Base-by-base conservation (phyloP, 345 rosid species). In the Gossypioides kirkii region DNA sequence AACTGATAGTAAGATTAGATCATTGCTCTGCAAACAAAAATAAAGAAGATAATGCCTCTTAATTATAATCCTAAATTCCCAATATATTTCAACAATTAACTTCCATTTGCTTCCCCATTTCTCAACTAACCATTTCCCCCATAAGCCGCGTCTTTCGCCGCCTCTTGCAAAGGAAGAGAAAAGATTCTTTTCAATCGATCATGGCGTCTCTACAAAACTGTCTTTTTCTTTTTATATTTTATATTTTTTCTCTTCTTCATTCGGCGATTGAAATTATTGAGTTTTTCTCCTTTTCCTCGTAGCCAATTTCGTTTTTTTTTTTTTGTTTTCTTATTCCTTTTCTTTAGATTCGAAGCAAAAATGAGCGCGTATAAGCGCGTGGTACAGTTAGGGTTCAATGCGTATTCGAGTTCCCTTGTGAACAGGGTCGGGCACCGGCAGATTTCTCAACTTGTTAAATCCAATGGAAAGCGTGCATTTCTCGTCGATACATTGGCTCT, bases 401-500 rank as follows among this genome's bases (percentile, higher is more conserved):
- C 80, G 23, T 16, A 76, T n/a, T 72, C 68, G 28, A 65, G 47
- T 17, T 74, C 81, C 50, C 10, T 72, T 47, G 23, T 22, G 17
- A 72, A 55, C 20, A 50, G 81, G 38, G 70, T 80, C 12, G 78
- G 77, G 18, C 65, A 36, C 75, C 75, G 96, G 12, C 82, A 73
- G 22, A 77, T 88, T 41, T 92, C 94, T 7, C 87, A 92, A 77
- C 92, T 90, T 61, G 87, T 69, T 6, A 87, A 86, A 67, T 68
- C 87, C 49, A 87, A 82, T 23, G 91, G 86, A 11, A 96, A 87
- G 18, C 93, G 95, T 22, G 97, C 95, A 0, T 96, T 90, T 73
- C 97, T 91, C 59, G 98, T 96, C 16, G 95, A 93, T 70, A 96
- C 99, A n/a, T 80, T 93, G 83, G 96, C 91, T 73, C 81, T 96